phyloP scores from a whole-genome alignment of 139 green algal species.

The Spirogloea muscicola region DNA sequence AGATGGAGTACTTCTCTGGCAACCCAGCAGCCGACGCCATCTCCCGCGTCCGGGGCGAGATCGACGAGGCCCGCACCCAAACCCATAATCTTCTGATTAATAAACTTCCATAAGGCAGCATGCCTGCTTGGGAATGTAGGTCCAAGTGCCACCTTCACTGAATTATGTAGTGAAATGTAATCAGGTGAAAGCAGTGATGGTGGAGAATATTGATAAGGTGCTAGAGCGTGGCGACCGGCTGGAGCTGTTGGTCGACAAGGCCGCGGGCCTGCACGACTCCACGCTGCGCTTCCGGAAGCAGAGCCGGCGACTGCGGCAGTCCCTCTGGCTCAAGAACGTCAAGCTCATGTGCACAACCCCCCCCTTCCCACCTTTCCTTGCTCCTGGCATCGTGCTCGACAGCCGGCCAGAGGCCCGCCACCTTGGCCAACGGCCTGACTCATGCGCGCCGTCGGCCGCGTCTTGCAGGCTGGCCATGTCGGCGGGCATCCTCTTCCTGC shows the following conservation, averaged over 20 bases:
- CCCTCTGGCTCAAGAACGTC: slow-evolving; percentile 75
- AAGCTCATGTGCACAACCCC: slow-evolving; percentile 50
- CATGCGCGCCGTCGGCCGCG: background rate
- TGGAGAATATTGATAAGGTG: slow-evolving; percentile 79
- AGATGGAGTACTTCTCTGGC: slow-evolving; percentile 71
- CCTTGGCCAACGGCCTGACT: too few relatives aligned
- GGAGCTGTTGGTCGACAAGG: slow-evolving; percentile 91
- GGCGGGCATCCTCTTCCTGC: slow-evolving; percentile 11
- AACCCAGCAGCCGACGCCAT: slow-evolving; percentile 76
- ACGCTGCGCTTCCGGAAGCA: slow-evolving; percentile 79
- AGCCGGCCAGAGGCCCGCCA: too few relatives aligned
- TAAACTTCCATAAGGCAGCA: too few relatives aligned
- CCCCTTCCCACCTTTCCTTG: too few relatives aligned
- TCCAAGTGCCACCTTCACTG: too few relatives aligned
- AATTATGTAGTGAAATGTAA: too few relatives aligned
- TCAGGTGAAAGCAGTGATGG: slow-evolving; percentile 71
- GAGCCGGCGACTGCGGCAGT: slow-evolving; percentile 55
- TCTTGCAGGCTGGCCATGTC: slow-evolving; percentile 19
- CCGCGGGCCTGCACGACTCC: slow-evolving; percentile 68
- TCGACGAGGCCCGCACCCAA: slow-evolving; percentile 58
- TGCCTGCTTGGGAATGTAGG: too few relatives aligned
- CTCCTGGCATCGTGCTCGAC: too few relatives aligned
- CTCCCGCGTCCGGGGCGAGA: slow-evolving; percentile 68
- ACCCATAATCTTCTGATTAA: too few relatives aligned
- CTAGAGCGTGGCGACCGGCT: slow-evolving; percentile 88